These are phyloP conservation scores for Bipolaris zeicola DNA, from an alignment of 2,329 filamentous ascomycete genomes.

Conservation along the genomic window DNA sequence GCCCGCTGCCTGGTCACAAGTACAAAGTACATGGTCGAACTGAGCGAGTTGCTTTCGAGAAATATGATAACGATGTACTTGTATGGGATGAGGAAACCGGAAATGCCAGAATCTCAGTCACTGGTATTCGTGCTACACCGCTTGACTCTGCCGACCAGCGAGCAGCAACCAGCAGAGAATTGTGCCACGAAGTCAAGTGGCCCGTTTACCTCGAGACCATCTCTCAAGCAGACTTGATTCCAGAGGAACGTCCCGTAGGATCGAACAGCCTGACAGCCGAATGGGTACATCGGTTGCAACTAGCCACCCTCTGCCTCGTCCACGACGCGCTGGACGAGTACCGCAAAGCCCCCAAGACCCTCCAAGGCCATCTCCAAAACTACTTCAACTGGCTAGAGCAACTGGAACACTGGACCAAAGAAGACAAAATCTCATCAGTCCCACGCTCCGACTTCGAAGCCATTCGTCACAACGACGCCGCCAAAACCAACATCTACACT, in stretches of 20 bases:
- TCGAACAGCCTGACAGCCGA: neutral
- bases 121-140: constrained; percentile 1
- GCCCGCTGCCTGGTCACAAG: neutral
- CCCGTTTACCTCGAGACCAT: neutral
- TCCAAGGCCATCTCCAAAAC: neutral
- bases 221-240: neutral
- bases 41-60: constrained; percentile 4
- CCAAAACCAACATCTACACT: neutral
- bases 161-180: neutral
- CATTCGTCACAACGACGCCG: neutral
- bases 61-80: constrained; percentile 2
- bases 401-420: neutral
- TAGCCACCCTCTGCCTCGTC: constrained; percentile 4
- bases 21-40: constrained; percentile 3
- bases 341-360: neutral
- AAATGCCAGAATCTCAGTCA: neutral
- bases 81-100: neutral
- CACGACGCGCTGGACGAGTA: constrained; percentile 1
- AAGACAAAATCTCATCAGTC: constrained; percentile 1
- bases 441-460: neutral
- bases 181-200: constrained; percentile 4
- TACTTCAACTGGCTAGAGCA: constrained; percentile 1
- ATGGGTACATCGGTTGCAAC: constrained; percentile 1
- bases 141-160: constrained; percentile 2
- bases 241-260: neutral